Conservation (phyloP, 306 rosid species). For the Lithocarpus polystachyus region DNA sequence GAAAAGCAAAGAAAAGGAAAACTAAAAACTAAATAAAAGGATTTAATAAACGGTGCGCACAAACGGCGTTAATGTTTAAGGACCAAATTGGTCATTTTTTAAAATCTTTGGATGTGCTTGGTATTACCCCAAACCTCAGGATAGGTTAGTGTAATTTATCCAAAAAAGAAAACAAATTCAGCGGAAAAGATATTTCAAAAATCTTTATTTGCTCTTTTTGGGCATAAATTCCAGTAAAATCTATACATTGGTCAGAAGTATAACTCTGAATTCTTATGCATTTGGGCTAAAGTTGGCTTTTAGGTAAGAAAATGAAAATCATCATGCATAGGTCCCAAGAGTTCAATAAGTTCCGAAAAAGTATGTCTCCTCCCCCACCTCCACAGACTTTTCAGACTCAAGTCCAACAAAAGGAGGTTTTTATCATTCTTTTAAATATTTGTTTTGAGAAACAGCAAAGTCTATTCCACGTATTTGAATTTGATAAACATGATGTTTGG, state of each 20-base stretch:
- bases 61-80: no score
- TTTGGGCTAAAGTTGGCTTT: no score
- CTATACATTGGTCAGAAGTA: not conserved
- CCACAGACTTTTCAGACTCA: not conserved
- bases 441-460: not conserved
- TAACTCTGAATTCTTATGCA: no score
- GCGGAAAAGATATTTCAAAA: not conserved
- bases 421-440: not conserved
- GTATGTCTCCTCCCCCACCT: not conserved
- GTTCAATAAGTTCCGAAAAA: not conserved
- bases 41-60: no score
- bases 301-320: not conserved
- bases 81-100: no score
- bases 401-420: not conserved
- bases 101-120: no score
- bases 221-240: not conserved
- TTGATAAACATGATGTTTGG: not conserved
- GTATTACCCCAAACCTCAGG: no score
- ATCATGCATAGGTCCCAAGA: not conserved
- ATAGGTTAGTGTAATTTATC: no score
- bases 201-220: not conserved
- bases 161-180: not conserved
- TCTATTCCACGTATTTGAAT: not conserved
- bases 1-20: no score
- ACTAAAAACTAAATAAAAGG: no score